A percentile compares a stretch with the other conserved stretches of the same genome.
These are phyloP conservation scores for Leucogyrophana mollusca DNA, from an alignment of 768 basidiomycete genomes.

Conservation along the genomic window DNA sequence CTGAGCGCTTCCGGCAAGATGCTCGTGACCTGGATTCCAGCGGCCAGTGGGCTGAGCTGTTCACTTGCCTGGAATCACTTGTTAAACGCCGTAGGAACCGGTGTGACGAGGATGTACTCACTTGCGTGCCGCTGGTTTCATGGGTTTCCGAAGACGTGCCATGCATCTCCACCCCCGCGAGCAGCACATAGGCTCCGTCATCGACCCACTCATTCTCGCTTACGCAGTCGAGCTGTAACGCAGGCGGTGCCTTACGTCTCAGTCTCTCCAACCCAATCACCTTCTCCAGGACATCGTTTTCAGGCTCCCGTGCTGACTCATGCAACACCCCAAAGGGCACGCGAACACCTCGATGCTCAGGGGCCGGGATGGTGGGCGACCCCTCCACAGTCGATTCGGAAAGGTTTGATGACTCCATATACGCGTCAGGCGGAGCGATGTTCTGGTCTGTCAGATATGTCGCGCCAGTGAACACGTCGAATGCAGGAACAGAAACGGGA, in stretches of 20 bases:
- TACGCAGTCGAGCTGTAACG: background rate
- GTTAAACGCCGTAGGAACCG: too few species aligned
- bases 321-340: conserved; percentile 1
- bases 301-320: background rate
- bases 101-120: too few species aligned
- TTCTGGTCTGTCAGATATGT: background rate
- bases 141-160: background rate
- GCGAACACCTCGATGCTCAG: background rate
- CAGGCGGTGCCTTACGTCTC: conserved; percentile 5
- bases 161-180: background rate
- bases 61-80: background rate
- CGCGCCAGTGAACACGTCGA: too few species aligned
- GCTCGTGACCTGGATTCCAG: conserved; percentile 9
- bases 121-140: background rate
- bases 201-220: background rate
- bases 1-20: conserved; percentile 3
- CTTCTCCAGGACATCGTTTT: conserved; percentile 2
- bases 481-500: too few species aligned
- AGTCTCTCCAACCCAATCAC: conserved; percentile 6
- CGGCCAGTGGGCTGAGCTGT: conserved; percentile 2
- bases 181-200: background rate
- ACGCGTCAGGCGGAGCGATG: conserved; percentile 7
- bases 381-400: conserved; percentile 8
- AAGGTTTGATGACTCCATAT: conserved; percentile 10
- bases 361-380: conserved; percentile 6